Evolutionary conservation across 2,329 filamentous ascomycete species (phyloP), one percentile per base, ranked within the genome.

Genomic region (Dactylellina parvicollis): DNA sequence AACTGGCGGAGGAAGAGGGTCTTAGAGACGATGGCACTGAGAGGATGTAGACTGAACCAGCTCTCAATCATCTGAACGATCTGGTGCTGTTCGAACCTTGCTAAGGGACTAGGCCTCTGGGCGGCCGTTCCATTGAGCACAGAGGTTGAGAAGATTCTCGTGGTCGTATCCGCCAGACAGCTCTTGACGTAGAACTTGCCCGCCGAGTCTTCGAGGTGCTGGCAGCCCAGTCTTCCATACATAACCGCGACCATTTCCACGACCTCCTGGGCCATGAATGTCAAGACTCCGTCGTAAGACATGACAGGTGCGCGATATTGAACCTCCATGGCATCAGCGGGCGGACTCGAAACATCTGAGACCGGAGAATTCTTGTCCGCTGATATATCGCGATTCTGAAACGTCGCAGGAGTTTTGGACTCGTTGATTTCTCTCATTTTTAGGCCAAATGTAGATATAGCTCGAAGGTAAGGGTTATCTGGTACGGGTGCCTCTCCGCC

Each of bases 1-100:
- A 74, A 75, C 49, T 75, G 74, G n/a, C 70, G 69, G 7, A 75
- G 62, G 50, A 75, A 69, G 2, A 75, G 49, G 5, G 74, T 75
- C 55, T 75, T 75, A 1, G 74, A 75, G 16, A 49, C 47, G 24
- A 75, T 75, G 4, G 28, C 65, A 22, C 67, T 66, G 20, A 75
- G 57, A 1, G 74, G 74, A 14, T 75, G 74, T 0, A 75, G 47
- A 22, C 67, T 74, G 47, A 75, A 74, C 74, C 74, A 75, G 26
- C 60, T 69, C 46, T 74, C 74, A 34, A 75, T 64, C 55, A 75
- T 66, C 38, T 75, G 69, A 12, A 75, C 66, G 20, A 72, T 74
- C 10, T 72, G 67, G 20, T 72, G 67, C 44, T 66, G 62, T 59
- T 74, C 55, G 34, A 60, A 72, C 56, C 52, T 64, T 30, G 52